Conservation (phyloP, 345 rosid genomes). For the Schrenkiella parvula region DNA sequence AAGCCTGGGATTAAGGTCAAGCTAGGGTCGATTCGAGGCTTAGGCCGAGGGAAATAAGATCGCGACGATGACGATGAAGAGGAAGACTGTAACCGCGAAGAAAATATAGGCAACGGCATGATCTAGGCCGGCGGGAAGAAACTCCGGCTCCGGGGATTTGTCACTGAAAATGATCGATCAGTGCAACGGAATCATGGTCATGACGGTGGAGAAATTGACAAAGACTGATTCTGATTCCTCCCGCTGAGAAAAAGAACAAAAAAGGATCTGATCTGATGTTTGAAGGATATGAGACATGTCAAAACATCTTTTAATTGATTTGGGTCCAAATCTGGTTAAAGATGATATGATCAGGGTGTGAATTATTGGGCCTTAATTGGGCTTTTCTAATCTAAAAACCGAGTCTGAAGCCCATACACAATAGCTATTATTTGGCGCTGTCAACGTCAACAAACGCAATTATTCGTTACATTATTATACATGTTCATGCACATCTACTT, state of each 20-base stretch:
- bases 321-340: background rate
- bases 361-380: background rate
- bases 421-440: too few species aligned
- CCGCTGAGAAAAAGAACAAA: background rate
- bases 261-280: too few species aligned
- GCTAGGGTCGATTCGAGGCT: constrained; percentile 34
- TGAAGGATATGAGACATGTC: too few species aligned
- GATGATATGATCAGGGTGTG: background rate
- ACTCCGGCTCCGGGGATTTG: constrained; percentile 4
- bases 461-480: background rate
- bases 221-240: constrained; percentile 18
- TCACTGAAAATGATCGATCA: background rate
- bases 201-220: background rate
- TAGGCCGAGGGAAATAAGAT: constrained; percentile 6
- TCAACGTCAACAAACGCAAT: background rate
- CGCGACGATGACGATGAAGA: constrained; percentile 21
- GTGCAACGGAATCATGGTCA: constrained; percentile 3
- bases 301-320: too few species aligned
- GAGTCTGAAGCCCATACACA: too few species aligned
- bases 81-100: constrained; percentile 19
- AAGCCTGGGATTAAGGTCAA: constrained; percentile 64
- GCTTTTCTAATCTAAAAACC: too few species aligned
- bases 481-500: background rate
- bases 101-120: constrained; percentile 34
- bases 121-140: background rate